phyloP scores from a whole-genome alignment of 768 basidiomycete genomes.

The Agrocybe chaxingu region DNA sequence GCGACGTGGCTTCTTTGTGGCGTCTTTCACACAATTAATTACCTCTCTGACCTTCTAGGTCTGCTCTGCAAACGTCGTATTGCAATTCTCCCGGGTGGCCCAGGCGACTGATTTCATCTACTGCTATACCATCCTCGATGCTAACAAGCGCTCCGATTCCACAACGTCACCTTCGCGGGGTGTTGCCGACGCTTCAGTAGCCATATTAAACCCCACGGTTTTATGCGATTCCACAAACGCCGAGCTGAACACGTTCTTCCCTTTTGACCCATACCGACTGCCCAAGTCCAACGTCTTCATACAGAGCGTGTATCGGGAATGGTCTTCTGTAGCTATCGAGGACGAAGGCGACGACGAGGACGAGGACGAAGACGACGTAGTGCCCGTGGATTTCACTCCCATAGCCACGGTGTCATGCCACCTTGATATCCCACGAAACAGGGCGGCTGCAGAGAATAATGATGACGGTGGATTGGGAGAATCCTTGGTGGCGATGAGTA shows the following conservation, averaged over 20 bases:
- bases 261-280: slow-evolving; percentile 95
- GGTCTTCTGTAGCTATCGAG: slow-evolving; percentile 78
- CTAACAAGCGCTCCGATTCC: slow-evolving; percentile 69
- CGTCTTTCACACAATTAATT: background rate
- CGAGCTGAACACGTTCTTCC: slow-evolving; percentile 93
- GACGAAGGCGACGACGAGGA: slow-evolving; percentile 71
- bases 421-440: slow-evolving; percentile 11
- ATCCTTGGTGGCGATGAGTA: slow-evolving; percentile 81
- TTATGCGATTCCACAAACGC: slow-evolving; percentile 36
- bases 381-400: background rate
- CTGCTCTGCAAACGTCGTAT: slow-evolving; percentile 87
- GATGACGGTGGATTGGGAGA: slow-evolving; percentile 56
- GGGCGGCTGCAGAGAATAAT: slow-evolving; percentile 8
- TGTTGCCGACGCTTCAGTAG: slow-evolving; percentile 2
- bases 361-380: slow-evolving; percentile 43
- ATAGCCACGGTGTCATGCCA: slow-evolving; percentile 14
- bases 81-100: slow-evolving; percentile 91
- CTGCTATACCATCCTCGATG: slow-evolving; percentile 88
- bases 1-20: slow-evolving; percentile 7
- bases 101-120: slow-evolving; percentile 90
- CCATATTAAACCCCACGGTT: slow-evolving; percentile 12
- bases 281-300: slow-evolving; percentile 77
- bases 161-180: slow-evolving; percentile 20
- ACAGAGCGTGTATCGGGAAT: slow-evolving; percentile 84
- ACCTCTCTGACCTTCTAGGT: slow-evolving; percentile 42